Evolutionary conservation across 176 grass and related monocot genomes (phyloP), one percentile per base, ranked within the genome.

Genomic region (Eremochloa ophiuroides): DNA sequence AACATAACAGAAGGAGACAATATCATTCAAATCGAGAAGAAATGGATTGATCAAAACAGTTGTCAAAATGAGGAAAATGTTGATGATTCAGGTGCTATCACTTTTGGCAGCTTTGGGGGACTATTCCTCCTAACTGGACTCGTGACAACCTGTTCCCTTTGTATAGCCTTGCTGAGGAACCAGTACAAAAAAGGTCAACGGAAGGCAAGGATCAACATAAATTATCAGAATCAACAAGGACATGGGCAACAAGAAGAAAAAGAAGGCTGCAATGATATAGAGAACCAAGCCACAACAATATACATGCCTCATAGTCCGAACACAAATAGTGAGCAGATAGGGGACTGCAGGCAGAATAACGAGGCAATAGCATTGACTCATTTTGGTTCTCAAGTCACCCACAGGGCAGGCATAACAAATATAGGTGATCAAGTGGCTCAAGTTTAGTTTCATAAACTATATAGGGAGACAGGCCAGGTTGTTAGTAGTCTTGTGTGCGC

Each of bases 1-100:
- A 87, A 81, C 78, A 73, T 94, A 80, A 89, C 80, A 33, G 84
- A 76, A 53, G 84, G 84, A 23, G 81, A 87, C 7, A 33, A 26
- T 37, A 89, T 91, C 8, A 86, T 69, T 69, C 66, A 50, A 12
- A 73, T 94, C 23, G 79, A 75, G 31, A 88, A 71, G 18, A 83
- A 89, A 73, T 88, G 89, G 93, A 79, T 74, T 44, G 83, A 91
- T 9, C 42, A 85, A 46, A 20, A 58, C 27, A 33, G 40, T 4
- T 83, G 82, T 13, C 74, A 74, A 42, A 71, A 65, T 51, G 82
- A 80, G 39, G 67, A 8, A 3, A 42, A 7, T 0, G 13, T 42
- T 6, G 1, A 1, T 25, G n/a, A 16, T 70, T 43, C 67, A 26
- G 67, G n/a, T 43, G 13, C 12, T 16, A 7, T 70, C n/a, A 27